Evolutionary conservation across 306 rosid species (phyloP).

Genomic region (Corylus heterophylla): DNA sequence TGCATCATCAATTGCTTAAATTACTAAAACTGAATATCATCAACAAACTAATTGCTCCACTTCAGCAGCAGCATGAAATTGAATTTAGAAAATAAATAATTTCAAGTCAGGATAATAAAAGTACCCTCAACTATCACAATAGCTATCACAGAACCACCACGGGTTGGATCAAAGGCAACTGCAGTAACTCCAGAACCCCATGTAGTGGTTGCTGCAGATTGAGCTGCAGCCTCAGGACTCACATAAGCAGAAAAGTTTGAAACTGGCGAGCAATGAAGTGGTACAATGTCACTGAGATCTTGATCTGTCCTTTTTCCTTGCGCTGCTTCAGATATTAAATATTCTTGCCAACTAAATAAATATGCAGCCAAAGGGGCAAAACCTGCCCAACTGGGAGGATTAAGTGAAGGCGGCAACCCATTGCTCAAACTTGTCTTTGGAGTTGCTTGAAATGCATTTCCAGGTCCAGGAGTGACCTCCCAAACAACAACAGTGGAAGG

Average conservation of each 20-base stretch:
- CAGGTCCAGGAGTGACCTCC: slow-evolving; percentile 99
- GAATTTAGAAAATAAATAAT: neutral
- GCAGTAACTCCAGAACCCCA: slow-evolving; percentile 99
- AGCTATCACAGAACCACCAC: slow-evolving; percentile 96
- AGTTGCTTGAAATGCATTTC: slow-evolving; percentile 83
- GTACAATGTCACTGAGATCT: slow-evolving; percentile 62
- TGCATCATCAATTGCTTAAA: neutral
- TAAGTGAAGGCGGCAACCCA: slow-evolving; percentile 73
- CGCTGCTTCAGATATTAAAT: slow-evolving; percentile 69
- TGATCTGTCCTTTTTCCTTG: slow-evolving; percentile 76
- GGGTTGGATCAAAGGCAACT: slow-evolving; percentile 94
- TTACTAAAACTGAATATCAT: neutral
- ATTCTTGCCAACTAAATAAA: slow-evolving; percentile 94
- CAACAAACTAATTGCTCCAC: neutral
- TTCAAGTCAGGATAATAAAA: slow-evolving; percentile 17
- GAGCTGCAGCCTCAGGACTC: slow-evolving; percentile 97
- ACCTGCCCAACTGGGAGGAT: slow-evolving; percentile 81
- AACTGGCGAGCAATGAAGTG: slow-evolving; percentile 91
- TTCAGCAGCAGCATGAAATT: neutral
- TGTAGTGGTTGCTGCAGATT: slow-evolving; percentile 97
- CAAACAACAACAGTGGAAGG: slow-evolving; percentile 98
- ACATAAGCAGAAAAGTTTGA: slow-evolving; percentile 98
- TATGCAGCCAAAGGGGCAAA: slow-evolving; percentile 93
- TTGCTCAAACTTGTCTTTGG: slow-evolving; percentile 68
- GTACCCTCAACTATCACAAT: slow-evolving; percentile 96